Evolutionary conservation across 495 filamentous ascomycete species (phyloP), one percentile per base, ranked within the genome.

Genomic region (Tuber microsphaerosporum): DNA sequence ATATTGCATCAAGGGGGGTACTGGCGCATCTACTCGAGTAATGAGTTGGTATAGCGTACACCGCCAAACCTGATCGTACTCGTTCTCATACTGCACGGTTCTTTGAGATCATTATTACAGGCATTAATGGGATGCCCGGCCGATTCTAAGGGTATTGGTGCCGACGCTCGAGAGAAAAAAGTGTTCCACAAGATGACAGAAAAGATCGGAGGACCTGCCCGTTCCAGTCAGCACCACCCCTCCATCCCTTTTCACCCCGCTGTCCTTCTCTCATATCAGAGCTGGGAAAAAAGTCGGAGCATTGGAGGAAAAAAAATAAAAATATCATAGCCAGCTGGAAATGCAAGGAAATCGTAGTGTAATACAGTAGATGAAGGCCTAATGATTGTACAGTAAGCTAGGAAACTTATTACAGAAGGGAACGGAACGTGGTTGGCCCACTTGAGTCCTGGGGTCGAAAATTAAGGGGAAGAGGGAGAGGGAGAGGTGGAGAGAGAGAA

Each of bases 141-240:
- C 46, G 20, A 22, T 51, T 26, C n/a, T 56, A 26, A 56, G 26
- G n/a, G 51, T 56, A 26, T 26, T 56, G 51, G 26, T 56, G 46
- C n/a, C n/a, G 51, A 26, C 20, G 22, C 48, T 56, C 48, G 48
- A 56, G 20, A n/a, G 10, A 22, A 9, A 56, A 56, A 14, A 26
- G 39, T 56, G 51, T 56, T 56, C 51, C n/a, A 26, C 51, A 56
- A 22, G 51, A 26, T 56, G 22, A 26, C 26, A 9, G n/a, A 9
- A 56, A 56, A n/a, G 51, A 56, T 56, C 51, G n/a, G 51, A 9
- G 51, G n/a, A 56, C 51, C 51, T 56, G n/a, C 51, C 51, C 51
- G 9, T 26, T 56, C n/a, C 20, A 10, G 51, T 56, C 51, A 56
- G 51, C 51, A 56, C n/a, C 51, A 56, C 51, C 51, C n/a, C 8